Evolutionary conservation across 257 asterid genomes (phyloP).

Genomic region (Marsdenia floribunda): DNA sequence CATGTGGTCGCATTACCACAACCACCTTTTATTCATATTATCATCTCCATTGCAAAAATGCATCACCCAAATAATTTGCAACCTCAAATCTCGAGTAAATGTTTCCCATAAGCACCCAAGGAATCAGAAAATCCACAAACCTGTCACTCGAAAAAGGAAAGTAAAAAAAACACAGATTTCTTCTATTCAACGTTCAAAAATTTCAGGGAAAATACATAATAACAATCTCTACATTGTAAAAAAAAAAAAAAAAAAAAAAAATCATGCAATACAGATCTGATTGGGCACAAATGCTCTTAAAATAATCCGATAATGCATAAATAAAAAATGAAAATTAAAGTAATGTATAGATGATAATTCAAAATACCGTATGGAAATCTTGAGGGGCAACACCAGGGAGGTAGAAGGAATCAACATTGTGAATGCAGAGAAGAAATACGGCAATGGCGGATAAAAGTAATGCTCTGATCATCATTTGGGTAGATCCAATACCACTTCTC

Average conservation of each 20-base stretch:
- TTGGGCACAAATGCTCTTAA: neutral
- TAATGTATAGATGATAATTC: neutral
- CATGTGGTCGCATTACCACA: neutral
- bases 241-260: no score
- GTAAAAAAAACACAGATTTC: neutral
- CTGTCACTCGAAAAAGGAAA: neutral
- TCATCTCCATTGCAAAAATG: neutral
- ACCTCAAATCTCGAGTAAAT: neutral
- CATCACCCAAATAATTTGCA: neutral
- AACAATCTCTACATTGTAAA: neutral
- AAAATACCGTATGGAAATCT: slow-evolving; percentile 59
- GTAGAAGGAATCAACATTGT: slow-evolving; percentile 50
- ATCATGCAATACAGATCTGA: neutral
- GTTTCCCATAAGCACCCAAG: neutral
- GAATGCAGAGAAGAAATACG: slow-evolving; percentile 45
- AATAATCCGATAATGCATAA: neutral
- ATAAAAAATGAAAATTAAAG: neutral
- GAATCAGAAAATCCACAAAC: neutral
- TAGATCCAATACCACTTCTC: slow-evolving; percentile 24
- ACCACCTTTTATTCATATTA: neutral
- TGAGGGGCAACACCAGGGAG: slow-evolving; percentile 91
- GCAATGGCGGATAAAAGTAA: slow-evolving; percentile 15
- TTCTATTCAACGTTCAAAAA: neutral
- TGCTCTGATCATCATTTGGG: neutral
- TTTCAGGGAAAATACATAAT: neutral